Evolutionary conservation across 352 stramenopile genomes (phyloP), one percentile per base, ranked within the genome.

Genomic region (Blastocystis sp.): DNA sequence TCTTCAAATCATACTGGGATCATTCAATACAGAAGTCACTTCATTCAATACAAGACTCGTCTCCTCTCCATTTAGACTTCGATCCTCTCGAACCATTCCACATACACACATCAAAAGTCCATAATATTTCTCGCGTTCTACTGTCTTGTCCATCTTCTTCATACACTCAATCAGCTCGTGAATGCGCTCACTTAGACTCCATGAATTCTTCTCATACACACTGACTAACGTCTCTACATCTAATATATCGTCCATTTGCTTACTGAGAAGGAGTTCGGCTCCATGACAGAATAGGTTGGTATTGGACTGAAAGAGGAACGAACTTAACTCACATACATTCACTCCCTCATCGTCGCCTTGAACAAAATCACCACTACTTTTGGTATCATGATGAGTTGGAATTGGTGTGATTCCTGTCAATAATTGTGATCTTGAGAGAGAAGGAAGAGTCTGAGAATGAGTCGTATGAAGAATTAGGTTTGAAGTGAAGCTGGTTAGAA

Each of bases 91-190:
- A 16, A 83, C 3, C 43, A 66, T 63, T 2, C 37, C 19, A 35
- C 56, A 65, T 0, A 83, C 43, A 1, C 43, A 63, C 71, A 83
- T 29, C 71, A 83, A 56, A 9, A 83, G 21, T 9, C 42, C 56
- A 42, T 83, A 83, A 42, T 67, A 83, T 46, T 9, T 46, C 39
- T 46, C 39, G 5, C 27, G 51, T n/a, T 83, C 71, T 12, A 21
- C 21, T 21, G n/a, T 43, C 6, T 43, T 37, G 19, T 37, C n/a
- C 63, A 14, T 46, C 6, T 46, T 49, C 7, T 39, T 27, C 24
- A 66, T n/a, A 29, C 58, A 35, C 54, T 49, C 42, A 21, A 83
- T 7, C 1, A 83, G 49, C 54, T 32, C 21, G 32, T 29, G n/a
- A 19, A 29, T 32, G 5, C 61, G 21, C 49, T 21, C 27, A 49